phyloP scores from a whole-genome alignment of 306 rosid species.

The Inga oerstediana region DNA sequence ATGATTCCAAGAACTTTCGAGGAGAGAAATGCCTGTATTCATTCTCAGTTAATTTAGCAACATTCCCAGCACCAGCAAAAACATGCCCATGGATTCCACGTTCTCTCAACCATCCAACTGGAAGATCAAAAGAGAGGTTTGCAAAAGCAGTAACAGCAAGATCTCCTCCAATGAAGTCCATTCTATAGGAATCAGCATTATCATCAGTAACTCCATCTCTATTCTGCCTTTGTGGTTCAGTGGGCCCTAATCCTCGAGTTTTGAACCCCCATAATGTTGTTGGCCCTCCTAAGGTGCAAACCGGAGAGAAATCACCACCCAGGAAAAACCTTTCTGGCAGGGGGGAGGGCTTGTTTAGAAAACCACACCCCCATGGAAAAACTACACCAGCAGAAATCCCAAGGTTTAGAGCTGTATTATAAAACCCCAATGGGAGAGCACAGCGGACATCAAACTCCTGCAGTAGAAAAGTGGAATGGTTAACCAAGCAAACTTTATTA shows the following conservation, averaged over 20 bases:
- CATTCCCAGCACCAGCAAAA: slow-evolving; percentile 92
- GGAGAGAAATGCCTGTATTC: slow-evolving; percentile 70
- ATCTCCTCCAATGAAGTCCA: slow-evolving; percentile 93
- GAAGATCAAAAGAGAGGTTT: slow-evolving; percentile 91
- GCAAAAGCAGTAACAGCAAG: slow-evolving; percentile 94
- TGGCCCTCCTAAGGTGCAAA: slow-evolving; percentile 86
- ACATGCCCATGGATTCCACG: slow-evolving; percentile 90
- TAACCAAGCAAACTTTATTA: slow-evolving; percentile 23
- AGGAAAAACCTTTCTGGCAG: slow-evolving; percentile 92
- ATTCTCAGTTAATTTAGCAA: slow-evolving; percentile 79
- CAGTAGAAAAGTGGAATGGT: slow-evolving; percentile 35
- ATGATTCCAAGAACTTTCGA: slow-evolving; percentile 68
- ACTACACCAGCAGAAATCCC: slow-evolving; percentile 83
- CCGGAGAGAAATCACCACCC: slow-evolving; percentile 97
- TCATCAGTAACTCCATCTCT: slow-evolving; percentile 51
- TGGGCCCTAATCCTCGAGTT: slow-evolving; percentile 88
- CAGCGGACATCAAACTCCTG: slow-evolving; percentile 93
- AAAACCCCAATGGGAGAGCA: slow-evolving; percentile 85
- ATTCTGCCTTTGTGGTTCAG: slow-evolving; percentile 71
- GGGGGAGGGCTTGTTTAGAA: slow-evolving; percentile 79
- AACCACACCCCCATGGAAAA: slow-evolving; percentile 90
- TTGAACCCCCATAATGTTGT: slow-evolving; percentile 86
- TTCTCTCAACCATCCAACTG: slow-evolving; percentile 82
- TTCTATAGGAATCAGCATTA: slow-evolving; percentile 51
- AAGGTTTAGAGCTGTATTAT: slow-evolving; percentile 80